These are phyloP conservation scores for Cajanus cajan DNA, from an alignment of 306 rosid genomes.

Conservation along the genomic window DNA sequence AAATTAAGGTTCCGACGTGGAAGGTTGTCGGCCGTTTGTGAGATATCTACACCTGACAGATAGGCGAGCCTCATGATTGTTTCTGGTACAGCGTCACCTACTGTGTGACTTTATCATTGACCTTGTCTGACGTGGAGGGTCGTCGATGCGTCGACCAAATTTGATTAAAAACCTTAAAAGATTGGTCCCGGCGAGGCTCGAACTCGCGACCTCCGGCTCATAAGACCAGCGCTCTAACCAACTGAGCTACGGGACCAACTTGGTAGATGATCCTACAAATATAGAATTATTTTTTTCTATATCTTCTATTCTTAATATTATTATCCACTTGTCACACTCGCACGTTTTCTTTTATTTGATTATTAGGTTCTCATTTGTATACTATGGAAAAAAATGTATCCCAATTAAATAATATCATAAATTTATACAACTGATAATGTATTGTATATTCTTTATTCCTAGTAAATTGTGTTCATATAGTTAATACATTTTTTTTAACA, in stretches of 20 bases:
- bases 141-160: neutral
- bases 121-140: neutral
- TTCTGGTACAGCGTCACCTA: neutral
- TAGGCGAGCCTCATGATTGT: neutral
- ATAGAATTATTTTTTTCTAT: no score
- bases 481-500: neutral
- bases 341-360: neutral
- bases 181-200: conserved; percentile 63
- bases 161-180: neutral
- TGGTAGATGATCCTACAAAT: neutral
- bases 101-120: neutral
- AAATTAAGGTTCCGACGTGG: conserved; percentile 22
- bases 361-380: neutral
- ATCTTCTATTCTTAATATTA: neutral
- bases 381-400: no score
- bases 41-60: no score
- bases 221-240: conserved; percentile 71
- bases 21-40: neutral
- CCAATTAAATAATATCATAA: neutral
- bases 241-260: conserved; percentile 63
- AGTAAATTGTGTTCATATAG: neutral
- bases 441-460: neutral
- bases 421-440: neutral
- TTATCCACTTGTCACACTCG: neutral
- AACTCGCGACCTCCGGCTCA: conserved; percentile 77